Evolutionary conservation across 805 yeast species (phyloP).

Genomic region (Metschnikowia bowlesiae): DNA sequence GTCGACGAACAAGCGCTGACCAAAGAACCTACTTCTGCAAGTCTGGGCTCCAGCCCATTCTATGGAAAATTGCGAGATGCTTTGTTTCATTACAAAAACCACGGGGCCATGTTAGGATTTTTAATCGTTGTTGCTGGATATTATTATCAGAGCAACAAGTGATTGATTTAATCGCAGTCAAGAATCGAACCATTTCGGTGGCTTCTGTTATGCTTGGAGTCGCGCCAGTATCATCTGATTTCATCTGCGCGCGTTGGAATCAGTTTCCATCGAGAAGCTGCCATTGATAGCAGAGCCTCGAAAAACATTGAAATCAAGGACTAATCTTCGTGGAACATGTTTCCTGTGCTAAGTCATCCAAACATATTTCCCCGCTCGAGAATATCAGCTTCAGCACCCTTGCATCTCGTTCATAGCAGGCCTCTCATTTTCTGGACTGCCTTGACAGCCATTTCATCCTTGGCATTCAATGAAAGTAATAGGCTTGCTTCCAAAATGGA

Average conservation of each 20-base stretch:
- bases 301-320: not conserved
- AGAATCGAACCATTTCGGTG: not conserved
- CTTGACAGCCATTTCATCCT: slow-evolving; percentile 23
- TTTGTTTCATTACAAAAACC: slow-evolving; percentile 9
- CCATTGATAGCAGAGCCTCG: not conserved
- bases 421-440: slow-evolving; percentile 12
- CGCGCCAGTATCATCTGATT: slow-evolving; percentile 4
- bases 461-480: slow-evolving; percentile 41
- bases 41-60: slow-evolving; percentile 1
- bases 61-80: slow-evolving; percentile 5
- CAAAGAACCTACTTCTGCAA: not conserved
- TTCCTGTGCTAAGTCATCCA: not conserved
- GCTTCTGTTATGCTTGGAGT: not conserved
- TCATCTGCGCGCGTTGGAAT: not conserved
- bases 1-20: not conserved
- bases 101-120: slow-evolving; percentile 12
- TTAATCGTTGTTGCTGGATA: slow-evolving; percentile 15
- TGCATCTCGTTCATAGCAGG: slow-evolving; percentile 7
- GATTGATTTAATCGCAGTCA: not conserved
- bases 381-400: not conserved
- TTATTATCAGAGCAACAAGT: slow-evolving; percentile 9
- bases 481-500: slow-evolving; percentile 59
- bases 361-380: not conserved
- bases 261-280: not conserved
- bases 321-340: not conserved